phyloP scores from a whole-genome alignment of 495 filamentous ascomycete species.

The Aspergillus carlsbadensis region DNA sequence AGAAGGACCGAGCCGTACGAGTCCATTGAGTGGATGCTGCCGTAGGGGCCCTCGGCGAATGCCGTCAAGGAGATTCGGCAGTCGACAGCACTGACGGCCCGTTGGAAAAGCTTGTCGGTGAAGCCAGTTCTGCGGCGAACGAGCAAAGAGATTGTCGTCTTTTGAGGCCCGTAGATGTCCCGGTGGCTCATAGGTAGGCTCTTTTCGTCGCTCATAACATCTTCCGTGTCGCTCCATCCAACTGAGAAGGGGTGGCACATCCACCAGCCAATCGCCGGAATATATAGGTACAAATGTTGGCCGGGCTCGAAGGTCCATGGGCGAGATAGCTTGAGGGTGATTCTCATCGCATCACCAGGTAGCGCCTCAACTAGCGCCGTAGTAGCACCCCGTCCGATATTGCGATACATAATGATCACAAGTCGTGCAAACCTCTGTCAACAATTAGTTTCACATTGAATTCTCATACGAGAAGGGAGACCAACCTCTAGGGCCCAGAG shows the following conservation, averaged over 20 bases:
- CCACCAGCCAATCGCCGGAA: slow-evolving; percentile 72
- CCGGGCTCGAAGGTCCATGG: slow-evolving; percentile 78
- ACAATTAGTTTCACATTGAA: slow-evolving; percentile 7
- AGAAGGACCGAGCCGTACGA: slow-evolving; percentile 90
- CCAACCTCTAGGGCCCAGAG: slow-evolving; percentile 73
- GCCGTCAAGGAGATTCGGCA: slow-evolving; percentile 54
- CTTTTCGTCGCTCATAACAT: slow-evolving; percentile 40
- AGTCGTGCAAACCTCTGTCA: slow-evolving; percentile 60
- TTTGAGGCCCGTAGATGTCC: slow-evolving; percentile 40
- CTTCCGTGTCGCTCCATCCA: slow-evolving; percentile 68
- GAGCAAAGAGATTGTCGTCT: slow-evolving; percentile 70
- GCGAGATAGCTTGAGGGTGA: slow-evolving; percentile 77
- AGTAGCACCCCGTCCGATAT: slow-evolving; percentile 61
- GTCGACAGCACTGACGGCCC: slow-evolving; percentile 41
- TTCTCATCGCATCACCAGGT: slow-evolving; percentile 76
- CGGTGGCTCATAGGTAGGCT: slow-evolving; percentile 37
- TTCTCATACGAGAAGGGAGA: not conserved
- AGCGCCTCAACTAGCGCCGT: slow-evolving; percentile 73
- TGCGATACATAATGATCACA: slow-evolving; percentile 67
- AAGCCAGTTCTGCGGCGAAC: slow-evolving; percentile 85
- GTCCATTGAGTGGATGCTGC: slow-evolving; percentile 74
- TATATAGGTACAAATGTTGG: slow-evolving; percentile 85
- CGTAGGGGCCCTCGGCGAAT: slow-evolving; percentile 85
- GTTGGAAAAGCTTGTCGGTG: slow-evolving; percentile 76
- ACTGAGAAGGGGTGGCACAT: slow-evolving; percentile 93